Evolutionary conservation across 208 protist genomes (phyloP).

Genomic region (Acanthamoeba pearcei): DNA sequence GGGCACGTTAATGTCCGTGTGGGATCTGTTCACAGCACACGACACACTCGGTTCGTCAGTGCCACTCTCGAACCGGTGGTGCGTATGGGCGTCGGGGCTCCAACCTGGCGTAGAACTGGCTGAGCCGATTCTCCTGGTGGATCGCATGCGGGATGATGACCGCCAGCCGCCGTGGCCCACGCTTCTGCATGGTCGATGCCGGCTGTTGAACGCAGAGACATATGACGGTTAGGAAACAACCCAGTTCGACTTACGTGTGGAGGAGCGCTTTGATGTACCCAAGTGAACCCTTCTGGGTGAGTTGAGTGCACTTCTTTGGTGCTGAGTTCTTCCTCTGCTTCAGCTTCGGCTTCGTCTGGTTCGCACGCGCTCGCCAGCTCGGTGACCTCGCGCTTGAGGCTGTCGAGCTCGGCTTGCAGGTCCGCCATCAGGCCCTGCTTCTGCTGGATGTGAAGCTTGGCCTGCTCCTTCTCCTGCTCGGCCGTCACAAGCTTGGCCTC

Average conservation of each 20-base stretch:
- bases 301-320: neutral
- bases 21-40: neutral
- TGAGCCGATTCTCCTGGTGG: constrained; percentile 63
- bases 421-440: neutral
- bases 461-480: neutral
- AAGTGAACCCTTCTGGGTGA: neutral
- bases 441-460: neutral
- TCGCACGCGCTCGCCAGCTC: neutral
- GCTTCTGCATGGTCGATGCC: constrained; percentile 48
- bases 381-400: neutral
- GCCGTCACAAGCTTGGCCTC: neutral
- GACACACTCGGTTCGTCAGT: too few relatives aligned
- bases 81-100: neutral
- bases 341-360: too few relatives aligned
- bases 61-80: neutral
- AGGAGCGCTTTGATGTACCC: neutral
- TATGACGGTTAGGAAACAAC: too few relatives aligned
- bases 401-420: neutral
- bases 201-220: neutral
- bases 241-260: neutral
- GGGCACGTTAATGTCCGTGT: neutral
- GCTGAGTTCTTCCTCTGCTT: neutral
- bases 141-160: constrained; percentile 67
- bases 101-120: constrained; percentile 50
- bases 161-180: neutral